These are phyloP conservation scores for Jatropha multifida DNA, from an alignment of 441 rosid species.

Conservation along the genomic window DNA sequence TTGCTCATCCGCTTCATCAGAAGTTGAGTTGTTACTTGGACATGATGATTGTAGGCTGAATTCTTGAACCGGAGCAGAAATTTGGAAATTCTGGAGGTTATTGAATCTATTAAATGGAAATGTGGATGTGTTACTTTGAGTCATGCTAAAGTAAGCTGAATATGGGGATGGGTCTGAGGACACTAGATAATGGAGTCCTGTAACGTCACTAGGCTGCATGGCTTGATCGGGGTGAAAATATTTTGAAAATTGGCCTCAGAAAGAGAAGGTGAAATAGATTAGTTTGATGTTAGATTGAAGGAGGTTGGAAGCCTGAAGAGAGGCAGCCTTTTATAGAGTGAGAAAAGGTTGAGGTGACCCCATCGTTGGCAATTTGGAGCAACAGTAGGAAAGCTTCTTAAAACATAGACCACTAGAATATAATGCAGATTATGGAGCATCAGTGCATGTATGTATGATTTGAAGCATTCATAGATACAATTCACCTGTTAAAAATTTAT, in stretches of 20 bases:
- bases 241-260: constrained; percentile 8
- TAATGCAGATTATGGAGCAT: constrained; percentile 32
- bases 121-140: constrained; percentile 38
- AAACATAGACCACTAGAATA: constrained; percentile 32
- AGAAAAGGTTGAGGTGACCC: constrained; percentile 50
- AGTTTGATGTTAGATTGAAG: constrained; percentile 32
- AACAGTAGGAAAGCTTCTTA: constrained; percentile 32
- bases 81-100: constrained; percentile 41
- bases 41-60: constrained; percentile 50
- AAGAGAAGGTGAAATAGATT: constrained; percentile 14
- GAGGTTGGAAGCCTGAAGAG: constrained; percentile 38
- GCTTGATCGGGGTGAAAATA: constrained; percentile 21
- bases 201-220: constrained; percentile 66
- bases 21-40: constrained; percentile 73
- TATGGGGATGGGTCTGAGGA: constrained; percentile 44
- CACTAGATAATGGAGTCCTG: constrained; percentile 44
- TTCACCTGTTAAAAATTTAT: constrained; percentile 8
- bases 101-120: constrained; percentile 41
- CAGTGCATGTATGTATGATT: constrained; percentile 27
- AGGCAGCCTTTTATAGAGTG: constrained; percentile 45
- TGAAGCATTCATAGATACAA: neutral
- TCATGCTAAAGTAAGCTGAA: constrained; percentile 47
- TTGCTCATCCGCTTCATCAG: constrained; percentile 78
- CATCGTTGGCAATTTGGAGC: constrained; percentile 42
- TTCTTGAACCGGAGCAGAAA: constrained; percentile 56